These are phyloP conservation scores for Paulownia fortunei DNA, from an alignment of 257 asterid species.

Conservation along the genomic window DNA sequence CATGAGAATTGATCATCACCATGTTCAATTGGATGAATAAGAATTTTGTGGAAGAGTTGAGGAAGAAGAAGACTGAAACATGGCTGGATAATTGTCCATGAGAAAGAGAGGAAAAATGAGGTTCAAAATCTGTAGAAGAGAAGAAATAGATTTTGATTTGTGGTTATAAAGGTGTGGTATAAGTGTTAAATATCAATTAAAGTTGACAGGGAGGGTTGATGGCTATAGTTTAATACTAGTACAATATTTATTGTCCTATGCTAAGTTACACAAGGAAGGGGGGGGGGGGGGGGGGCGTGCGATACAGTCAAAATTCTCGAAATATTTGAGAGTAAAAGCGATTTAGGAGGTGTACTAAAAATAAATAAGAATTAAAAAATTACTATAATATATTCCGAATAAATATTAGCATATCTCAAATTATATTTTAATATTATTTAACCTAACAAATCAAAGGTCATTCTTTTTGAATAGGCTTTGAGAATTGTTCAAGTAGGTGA, in stretches of 20 bases:
- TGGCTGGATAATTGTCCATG: conserved; percentile 49
- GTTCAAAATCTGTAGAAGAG: conserved; percentile 7
- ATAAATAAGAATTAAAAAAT: too few species aligned
- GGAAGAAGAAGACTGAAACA: conserved; percentile 36
- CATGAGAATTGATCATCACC: conserved; percentile 2
- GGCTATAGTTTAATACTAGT: conserved; percentile 32
- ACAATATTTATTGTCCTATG: conserved; percentile 26
- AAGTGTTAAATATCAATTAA: conserved; percentile 17
- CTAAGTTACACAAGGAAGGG: too few species aligned
- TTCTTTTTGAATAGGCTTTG: too few species aligned
- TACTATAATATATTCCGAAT: too few species aligned
- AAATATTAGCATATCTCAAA: too few species aligned
- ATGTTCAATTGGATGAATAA: conserved; percentile 20
- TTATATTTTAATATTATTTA: too few species aligned
- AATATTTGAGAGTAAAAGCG: too few species aligned
- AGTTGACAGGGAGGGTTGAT: conserved; percentile 46
- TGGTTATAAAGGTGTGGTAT: conserved; percentile 29
- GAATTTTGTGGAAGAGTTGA: conserved; percentile 25
- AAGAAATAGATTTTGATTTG: conserved; percentile 23
- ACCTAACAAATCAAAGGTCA: too few species aligned
- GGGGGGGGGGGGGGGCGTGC: too few species aligned
- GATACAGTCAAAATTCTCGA: conserved; percentile 42
- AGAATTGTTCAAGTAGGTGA: too few species aligned
- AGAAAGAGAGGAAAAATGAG: neutral
- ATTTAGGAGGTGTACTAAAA: too few species aligned